Evolutionary conservation across 2,329 filamentous ascomycete genomes (phyloP).

Genomic region (Zymoseptoria tritici): DNA sequence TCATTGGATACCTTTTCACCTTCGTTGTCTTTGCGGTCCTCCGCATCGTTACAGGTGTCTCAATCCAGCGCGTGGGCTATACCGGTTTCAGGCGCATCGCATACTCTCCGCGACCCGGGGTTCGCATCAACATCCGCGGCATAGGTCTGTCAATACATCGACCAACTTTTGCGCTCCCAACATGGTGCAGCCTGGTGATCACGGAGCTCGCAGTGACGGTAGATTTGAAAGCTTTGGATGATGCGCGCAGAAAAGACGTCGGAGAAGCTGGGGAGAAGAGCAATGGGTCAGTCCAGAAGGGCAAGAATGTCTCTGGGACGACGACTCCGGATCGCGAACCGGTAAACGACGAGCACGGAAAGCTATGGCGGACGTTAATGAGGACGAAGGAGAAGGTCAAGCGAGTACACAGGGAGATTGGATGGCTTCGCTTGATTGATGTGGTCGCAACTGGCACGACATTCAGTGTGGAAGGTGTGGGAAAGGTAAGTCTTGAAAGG

Average conservation of each 20-base stretch:
- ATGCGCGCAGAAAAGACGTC: constrained; percentile 11
- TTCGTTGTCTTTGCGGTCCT: constrained; percentile 91
- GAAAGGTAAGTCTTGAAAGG: constrained; percentile 74
- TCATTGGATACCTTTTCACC: constrained; percentile 81
- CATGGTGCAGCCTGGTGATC: constrained; percentile 86
- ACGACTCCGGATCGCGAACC: constrained; percentile 14
- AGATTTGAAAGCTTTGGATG: constrained; percentile 59
- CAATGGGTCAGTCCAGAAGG: constrained; percentile 5
- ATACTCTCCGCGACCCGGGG: constrained; percentile 80
- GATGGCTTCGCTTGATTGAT: constrained; percentile 85
- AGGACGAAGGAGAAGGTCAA: constrained; percentile 79
- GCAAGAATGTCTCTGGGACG: constrained; percentile 1
- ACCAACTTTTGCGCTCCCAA: constrained; percentile 93
- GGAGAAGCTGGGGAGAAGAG: constrained; percentile 11
- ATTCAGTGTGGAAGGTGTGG: constrained; percentile 70
- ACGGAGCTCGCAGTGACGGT: constrained; percentile 79
- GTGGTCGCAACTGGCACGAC: constrained; percentile 75
- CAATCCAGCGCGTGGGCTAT: constrained; percentile 91
- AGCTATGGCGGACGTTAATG: constrained; percentile 74
- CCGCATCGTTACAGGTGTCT: constrained; percentile 86
- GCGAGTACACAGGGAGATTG: constrained; percentile 73
- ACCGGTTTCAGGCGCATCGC: constrained; percentile 84
- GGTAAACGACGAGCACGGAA: constrained; percentile 43
- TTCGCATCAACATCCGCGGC: constrained; percentile 82
- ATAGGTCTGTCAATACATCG: constrained; percentile 83